Percentiles rank a stretch among this genome's conserved stretches.
Evolutionary conservation across 2,329 filamentous ascomycete genomes (phyloP).

Genomic region (Cladosporium sp.): DNA sequence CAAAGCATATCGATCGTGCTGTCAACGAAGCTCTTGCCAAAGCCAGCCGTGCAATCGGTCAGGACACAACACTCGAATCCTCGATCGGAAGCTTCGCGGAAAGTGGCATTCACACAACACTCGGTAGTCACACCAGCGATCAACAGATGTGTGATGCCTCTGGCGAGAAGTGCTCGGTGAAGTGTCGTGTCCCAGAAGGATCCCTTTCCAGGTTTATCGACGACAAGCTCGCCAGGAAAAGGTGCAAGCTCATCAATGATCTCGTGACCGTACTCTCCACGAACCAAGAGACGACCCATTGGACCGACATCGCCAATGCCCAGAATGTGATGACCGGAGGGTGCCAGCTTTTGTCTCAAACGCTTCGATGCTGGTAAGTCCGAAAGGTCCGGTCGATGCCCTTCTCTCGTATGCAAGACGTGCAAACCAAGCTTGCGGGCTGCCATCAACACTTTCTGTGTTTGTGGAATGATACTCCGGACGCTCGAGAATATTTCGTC

Average conservation of each 20-base stretch:
- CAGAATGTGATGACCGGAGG: conserved; percentile 34
- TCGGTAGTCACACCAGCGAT: conserved; percentile 54
- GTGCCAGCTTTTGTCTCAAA: conserved; percentile 51
- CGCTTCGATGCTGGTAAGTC: conserved; percentile 54
- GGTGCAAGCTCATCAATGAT: conserved; percentile 53
- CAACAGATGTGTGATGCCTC: conserved; percentile 50
- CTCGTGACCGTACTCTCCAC: conserved; percentile 56
- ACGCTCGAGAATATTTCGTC: conserved; percentile 34
- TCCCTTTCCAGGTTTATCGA: conserved; percentile 53
- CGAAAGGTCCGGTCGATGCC: conserved; percentile 52
- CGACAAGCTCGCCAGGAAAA: conserved; percentile 44
- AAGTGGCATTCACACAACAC: conserved; percentile 51
- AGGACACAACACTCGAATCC: conserved; percentile 52
- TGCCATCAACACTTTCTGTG: conserved; percentile 36
- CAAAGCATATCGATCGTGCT: conserved; percentile 49
- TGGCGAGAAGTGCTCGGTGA: conserved; percentile 48
- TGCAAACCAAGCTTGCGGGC: conserved; percentile 18
- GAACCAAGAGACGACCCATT: conserved; percentile 54
- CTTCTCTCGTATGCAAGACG: conserved; percentile 51
- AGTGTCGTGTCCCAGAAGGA: conserved; percentile 54
- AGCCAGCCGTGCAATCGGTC: conserved; percentile 48
- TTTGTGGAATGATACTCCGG: conserved; percentile 28
- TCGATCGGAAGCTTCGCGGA: conserved; percentile 53
- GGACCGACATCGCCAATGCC: conserved; percentile 52
- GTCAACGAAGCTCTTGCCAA: conserved; percentile 44